Percentiles rank a stretch among this genome's conserved stretches.
Evolutionary conservation across 257 asterid genomes (phyloP).

Genomic region (Apocynum venetum): DNA sequence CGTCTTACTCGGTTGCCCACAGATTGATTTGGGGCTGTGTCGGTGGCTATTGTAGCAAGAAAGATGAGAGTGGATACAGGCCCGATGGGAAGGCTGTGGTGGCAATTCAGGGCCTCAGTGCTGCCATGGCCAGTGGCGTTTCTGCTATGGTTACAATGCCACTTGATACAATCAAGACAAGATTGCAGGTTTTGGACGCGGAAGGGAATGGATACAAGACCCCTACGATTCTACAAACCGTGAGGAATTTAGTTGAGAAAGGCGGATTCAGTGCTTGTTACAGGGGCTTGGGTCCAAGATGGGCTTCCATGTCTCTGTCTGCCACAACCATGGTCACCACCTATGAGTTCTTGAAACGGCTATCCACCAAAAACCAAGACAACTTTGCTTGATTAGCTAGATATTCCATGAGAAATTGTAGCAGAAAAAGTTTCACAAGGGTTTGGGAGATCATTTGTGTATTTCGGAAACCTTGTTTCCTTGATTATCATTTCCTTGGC

Average conservation of each 20-base stretch:
- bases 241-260: conserved; percentile 73
- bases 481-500: conserved; percentile 5
- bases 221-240: conserved; percentile 51
- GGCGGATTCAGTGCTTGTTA: conserved; percentile 94
- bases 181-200: conserved; percentile 87
- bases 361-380: conserved; percentile 76
- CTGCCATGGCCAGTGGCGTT: conserved; percentile 89
- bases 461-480: conserved; percentile 2
- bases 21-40: conserved; percentile 62
- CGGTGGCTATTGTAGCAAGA: conserved; percentile 58
- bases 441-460: not conserved
- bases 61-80: conserved; percentile 49
- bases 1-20: conserved; percentile 74
- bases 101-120: conserved; percentile 89
- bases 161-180: conserved; percentile 83
- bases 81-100: conserved; percentile 69
- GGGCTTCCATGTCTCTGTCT: conserved; percentile 97
- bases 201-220: conserved; percentile 38
- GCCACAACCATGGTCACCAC: conserved; percentile 97
- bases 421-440: not conserved
- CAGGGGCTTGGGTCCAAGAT: conserved; percentile 92
- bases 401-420: conserved; percentile 7
- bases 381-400: conserved; percentile 32
- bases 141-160: conserved; percentile 96
- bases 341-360: conserved; percentile 86